These are phyloP conservation scores for Chaetoceros muelleri DNA, from an alignment of 108 stramenopile species.

Conservation along the genomic window DNA sequence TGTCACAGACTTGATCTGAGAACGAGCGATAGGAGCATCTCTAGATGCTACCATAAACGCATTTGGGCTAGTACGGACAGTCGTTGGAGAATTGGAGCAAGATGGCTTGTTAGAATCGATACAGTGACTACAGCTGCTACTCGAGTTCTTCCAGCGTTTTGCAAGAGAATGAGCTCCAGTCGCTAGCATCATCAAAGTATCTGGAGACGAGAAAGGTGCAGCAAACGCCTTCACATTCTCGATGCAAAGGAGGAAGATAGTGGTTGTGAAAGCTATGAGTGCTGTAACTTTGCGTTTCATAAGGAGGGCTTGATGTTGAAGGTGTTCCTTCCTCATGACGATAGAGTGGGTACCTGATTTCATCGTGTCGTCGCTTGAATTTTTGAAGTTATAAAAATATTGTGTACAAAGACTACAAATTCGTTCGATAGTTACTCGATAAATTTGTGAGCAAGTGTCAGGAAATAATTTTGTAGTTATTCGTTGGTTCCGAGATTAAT, in stretches of 20 bases:
- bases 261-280: conserved; percentile 27
- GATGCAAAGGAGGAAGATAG: conserved; percentile 22
- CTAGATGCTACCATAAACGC: too few relatives aligned
- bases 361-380: too few relatives aligned
- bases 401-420: too few relatives aligned
- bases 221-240: conserved; percentile 30
- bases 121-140: conserved; percentile 5
- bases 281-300: conserved; percentile 20
- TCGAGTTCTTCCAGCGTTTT: conserved; percentile 10
- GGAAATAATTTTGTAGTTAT: too few relatives aligned
- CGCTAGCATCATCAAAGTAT: conserved; percentile 24
- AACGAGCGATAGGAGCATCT: neutral
- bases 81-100: neutral
- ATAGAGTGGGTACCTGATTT: too few relatives aligned
- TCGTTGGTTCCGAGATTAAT: too few relatives aligned
- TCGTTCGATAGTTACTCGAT: too few relatives aligned
- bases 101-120: too few relatives aligned
- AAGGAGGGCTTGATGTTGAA: conserved; percentile 14
- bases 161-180: conserved; percentile 15
- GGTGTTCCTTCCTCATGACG: too few relatives aligned
- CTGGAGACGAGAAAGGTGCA: conserved; percentile 22
- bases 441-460: too few relatives aligned
- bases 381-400: too few relatives aligned
- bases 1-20: neutral
- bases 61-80: neutral